Evolutionary conservation across 495 filamentous ascomycete species (phyloP), one percentile per base, ranked within the genome.

Genomic region (Penicillium paxilli): DNA sequence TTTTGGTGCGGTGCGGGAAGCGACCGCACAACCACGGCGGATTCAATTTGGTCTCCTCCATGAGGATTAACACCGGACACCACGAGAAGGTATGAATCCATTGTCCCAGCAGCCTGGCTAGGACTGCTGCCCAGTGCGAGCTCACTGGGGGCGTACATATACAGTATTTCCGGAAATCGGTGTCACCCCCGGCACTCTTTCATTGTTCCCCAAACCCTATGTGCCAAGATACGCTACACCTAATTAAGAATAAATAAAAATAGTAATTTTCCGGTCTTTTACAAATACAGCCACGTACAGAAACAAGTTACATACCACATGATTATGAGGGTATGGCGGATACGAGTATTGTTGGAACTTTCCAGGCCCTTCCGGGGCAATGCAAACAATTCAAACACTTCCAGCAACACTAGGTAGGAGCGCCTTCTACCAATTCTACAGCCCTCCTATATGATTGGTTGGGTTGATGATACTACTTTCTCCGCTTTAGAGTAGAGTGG

Each of bases 11-110:
- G 33, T 49, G 41, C 37, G 45, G 46, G 45, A 45, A 24, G 20
- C n/a, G 25, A 44, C 47, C 52, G 45, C 52, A 55, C 52, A 55
- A 55, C 37, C 38, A 55, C 52, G 46, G 19, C 52, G 52, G 52
- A 55, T 45, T 55, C 46, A 55, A 10, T 55, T 55, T 50, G 46
- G 52, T 55, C 40, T 50, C 46, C 46, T 38, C 37, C 44, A 49
- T 25, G 45, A 25, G 47, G 47, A 55, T 55, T 46, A 55, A 50
- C 40, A 50, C 53, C 53, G 40, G 53, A 55, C 47, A 55, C 53
- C 53, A 50, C 46, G 53, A 35, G 53, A 50, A 55, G 38, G 53
- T 55, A 55, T 49, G 38, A 50, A 50, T 55, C 53, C 53, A 55
- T 55, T 50, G 47, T 55, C 53, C 53, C 46, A 55, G 25, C 47